These are phyloP conservation scores for Ogataea zsoltii DNA, from an alignment of 805 yeast species.

Conservation along the genomic window DNA sequence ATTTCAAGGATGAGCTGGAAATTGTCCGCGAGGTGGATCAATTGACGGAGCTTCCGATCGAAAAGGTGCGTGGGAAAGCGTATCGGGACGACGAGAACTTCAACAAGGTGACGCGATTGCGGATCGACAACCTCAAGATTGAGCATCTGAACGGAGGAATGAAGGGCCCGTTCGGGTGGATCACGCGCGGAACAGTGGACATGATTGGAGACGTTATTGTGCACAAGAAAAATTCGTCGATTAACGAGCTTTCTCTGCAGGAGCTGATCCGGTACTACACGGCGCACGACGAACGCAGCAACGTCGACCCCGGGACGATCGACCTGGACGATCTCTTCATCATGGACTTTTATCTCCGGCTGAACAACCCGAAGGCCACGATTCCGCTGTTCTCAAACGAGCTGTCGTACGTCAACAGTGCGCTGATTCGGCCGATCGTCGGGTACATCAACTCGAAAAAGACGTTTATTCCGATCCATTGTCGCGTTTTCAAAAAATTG, in stretches of 20 bases:
- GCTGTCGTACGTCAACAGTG: constrained; percentile 87
- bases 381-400: constrained; percentile 89
- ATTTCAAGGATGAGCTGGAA: constrained; percentile 37
- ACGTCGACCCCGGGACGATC: constrained; percentile 5
- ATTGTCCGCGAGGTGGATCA: constrained; percentile 28
- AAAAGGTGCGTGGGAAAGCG: constrained; percentile 15
- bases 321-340: constrained; percentile 44
- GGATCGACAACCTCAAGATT: constrained; percentile 82
- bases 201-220: constrained; percentile 89
- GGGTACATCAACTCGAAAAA: constrained; percentile 90
- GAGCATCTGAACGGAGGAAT: constrained; percentile 90
- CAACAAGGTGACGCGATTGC: constrained; percentile 65
- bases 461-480: constrained; percentile 84
- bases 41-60: constrained; percentile 13
- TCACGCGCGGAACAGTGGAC: constrained; percentile 86
- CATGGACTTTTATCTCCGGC: constrained; percentile 74
- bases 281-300: background rate
- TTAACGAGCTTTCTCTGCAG: constrained; percentile 43
- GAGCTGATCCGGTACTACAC: constrained; percentile 45
- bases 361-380: constrained; percentile 84
- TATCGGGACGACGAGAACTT: constrained; percentile 19
- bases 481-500: constrained; percentile 75
- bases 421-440: constrained; percentile 90
- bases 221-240: constrained; percentile 49
- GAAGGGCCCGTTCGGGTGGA: constrained; percentile 98